Conservation (phyloP, 2,329 filamentous ascomycete species). For the Venturia aucupariae region DNA sequence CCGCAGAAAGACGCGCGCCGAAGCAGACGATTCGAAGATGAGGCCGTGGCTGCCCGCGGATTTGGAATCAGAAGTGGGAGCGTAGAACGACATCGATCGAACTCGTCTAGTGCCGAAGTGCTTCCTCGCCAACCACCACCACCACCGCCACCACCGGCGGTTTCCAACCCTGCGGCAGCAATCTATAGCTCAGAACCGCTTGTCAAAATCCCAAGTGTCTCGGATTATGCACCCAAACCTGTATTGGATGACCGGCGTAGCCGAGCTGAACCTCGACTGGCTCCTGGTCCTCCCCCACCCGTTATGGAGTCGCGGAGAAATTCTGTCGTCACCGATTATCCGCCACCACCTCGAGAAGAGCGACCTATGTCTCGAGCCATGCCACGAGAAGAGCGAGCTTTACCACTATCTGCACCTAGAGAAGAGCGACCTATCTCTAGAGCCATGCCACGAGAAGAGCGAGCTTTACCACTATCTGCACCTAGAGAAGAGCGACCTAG, state of each 20-base stretch:
- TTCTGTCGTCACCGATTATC: not conserved
- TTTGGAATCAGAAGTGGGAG: constrained; percentile 35
- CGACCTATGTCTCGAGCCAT: not conserved
- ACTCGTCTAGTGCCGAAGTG: constrained; percentile 4
- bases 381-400: not conserved
- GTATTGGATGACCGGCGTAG: not conserved
- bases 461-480: not conserved
- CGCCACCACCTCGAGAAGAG: not conserved
- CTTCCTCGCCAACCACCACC: constrained; percentile 9
- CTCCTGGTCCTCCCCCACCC: not conserved
- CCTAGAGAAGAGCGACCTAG: not conserved
- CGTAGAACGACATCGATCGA: constrained; percentile 17
- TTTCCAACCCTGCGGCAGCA: not conserved
- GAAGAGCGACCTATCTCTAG: not conserved
- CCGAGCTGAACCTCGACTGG: not conserved
- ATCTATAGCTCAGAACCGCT: constrained; percentile 14
- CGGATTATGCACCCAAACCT: constrained; percentile 7
- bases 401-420: not conserved
- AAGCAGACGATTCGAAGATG: constrained; percentile 28
- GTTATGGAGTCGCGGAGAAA: not conserved
- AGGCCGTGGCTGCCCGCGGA: constrained; percentile 36
- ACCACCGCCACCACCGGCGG: constrained; percentile 1
- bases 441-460: constrained; percentile 1
- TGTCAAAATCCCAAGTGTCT: constrained; percentile 10
- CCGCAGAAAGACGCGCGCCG: constrained; percentile 15